phyloP scores from a whole-genome alignment of 2,329 filamentous ascomycete species.

The Botrytis fragariae region DNA sequence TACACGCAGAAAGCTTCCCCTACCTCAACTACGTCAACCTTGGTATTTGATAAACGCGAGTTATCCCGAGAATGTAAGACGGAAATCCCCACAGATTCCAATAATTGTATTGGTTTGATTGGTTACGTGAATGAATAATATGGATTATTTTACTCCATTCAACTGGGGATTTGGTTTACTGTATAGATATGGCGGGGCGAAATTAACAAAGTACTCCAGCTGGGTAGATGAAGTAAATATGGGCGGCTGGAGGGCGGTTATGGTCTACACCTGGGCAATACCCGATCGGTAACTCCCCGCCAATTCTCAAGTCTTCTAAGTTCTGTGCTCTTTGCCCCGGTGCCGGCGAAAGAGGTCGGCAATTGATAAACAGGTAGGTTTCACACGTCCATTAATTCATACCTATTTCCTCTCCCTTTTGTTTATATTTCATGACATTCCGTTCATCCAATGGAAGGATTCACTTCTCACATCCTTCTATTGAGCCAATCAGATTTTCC shows the following conservation, averaged over 20 bases:
- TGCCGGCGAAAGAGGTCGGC: background rate
- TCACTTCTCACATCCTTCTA: background rate
- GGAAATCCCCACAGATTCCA: conserved; percentile 13
- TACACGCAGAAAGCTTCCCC: background rate
- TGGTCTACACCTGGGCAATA: background rate
- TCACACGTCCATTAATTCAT: background rate
- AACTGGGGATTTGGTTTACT: background rate
- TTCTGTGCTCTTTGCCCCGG: background rate
- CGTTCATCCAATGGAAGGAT: background rate
- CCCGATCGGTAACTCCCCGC: background rate
- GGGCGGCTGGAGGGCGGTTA: background rate
- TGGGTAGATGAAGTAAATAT: background rate
- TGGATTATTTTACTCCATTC: background rate
- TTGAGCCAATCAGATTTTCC: background rate
- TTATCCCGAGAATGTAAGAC: conserved; percentile 15
- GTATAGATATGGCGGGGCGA: background rate
- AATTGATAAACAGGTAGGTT: background rate
- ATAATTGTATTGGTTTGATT: background rate
- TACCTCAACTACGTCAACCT: conserved; percentile 3
- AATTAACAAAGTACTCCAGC: background rate
- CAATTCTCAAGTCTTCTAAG: background rate
- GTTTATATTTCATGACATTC: background rate
- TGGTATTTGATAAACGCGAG: conserved; percentile 1
- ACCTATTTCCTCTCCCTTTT: background rate
- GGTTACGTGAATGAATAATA: background rate